Base-by-base conservation (phyloP, 805 yeast genomes). In the Starmerella powellii region DNA sequence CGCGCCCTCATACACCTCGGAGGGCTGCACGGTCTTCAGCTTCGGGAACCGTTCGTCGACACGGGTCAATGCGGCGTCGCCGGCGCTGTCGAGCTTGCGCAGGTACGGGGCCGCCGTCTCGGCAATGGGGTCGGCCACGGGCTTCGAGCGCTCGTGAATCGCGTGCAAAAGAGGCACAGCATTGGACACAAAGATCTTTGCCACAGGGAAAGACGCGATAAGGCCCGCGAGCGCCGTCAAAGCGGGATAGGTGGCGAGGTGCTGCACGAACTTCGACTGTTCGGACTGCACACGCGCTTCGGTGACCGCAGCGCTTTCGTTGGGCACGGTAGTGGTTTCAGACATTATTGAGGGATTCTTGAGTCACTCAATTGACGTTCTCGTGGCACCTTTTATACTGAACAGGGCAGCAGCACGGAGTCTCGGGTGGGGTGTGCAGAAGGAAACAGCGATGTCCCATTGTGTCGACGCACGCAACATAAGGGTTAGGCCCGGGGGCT, bases 31-130 rank as follows among this genome's bases (percentile, higher is more conserved):
- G 2, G 79, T 70, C 62, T 74, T 74, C 42, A 78, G 61, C 30
- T 66, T 63, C 3, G 94, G 94, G 17, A 74, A 63, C 32, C 62
- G 56, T 45, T 60, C 57, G 53, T 86, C 95, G 33, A 84, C 63
- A 28, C 65, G 56, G 44, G 56, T 58, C 51, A 86, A 71, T n/a
- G 73, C 62, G 24, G 63, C 52, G 50, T 80, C 79, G n/a, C 78
- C 67, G 24, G 64, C 58, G 40, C 64, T 66, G 58, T 82, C 82
- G 19, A 70, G 66, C 34, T 65, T 60, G 36, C 59, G 56, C 33
- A 74, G 59, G 5, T 72, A 63, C 17, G 74, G 72, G 41, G 67
- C 62, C 12, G 72, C 60, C 16, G 61, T 51, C 40, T 61, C 61
- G 28, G 60, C 56, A 6, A 61, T 50, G 26, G 66, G 65, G 40